Base-by-base conservation (phyloP, 2,329 filamentous ascomycete species). In the Trichothecium roseum region DNA sequence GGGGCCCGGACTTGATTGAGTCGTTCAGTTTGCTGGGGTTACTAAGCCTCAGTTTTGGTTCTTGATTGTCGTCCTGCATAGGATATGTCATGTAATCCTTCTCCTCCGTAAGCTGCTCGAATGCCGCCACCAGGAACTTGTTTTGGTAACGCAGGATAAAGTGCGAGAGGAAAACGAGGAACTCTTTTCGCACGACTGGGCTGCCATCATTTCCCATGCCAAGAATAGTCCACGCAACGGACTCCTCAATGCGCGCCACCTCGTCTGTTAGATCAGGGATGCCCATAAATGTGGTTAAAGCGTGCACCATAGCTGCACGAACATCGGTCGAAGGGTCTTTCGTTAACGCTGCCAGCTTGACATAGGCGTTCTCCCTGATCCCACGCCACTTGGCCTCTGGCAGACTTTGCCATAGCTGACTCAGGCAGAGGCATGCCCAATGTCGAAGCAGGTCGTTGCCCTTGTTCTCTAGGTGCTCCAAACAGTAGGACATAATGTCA, bases 381-480 rank as follows among this genome's bases (percentile, higher is more conserved):
- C 86, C 91, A 46, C 84, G 76, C 84, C 89, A 96, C 55, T 96
- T 96, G 1, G 88, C 89, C 52, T 95, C 87, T 2, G 87, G 78
- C 35, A 88, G 82, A 48, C 93, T 84, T 44, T 81, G 74, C 88
- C 89, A 96, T 16, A 98, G 69, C 64, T 95, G 89, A 54, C 89
- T 94, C 42, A 98, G 76, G 59, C 89, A 96, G 8, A 98, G 69
- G 53, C 88, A 94, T 14, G 87, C 88, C 87, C 91, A 98, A 55
- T 98, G 91, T 28, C 91, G 74, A 32, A 98, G 66, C 8, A 98
- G 66, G 2, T 86, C 83, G 45, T 94, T 95, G 42, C 93, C 82
- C 38, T 82, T 75, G 53, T 95, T 91, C 41, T 77, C 74, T 28
- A 96, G 67, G 57, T 96, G 88, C 5, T 73, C 69, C 28, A 96